Base-by-base conservation (phyloP, 2,329 filamentous ascomycete genomes). In the Neonectria magnoliae region DNA sequence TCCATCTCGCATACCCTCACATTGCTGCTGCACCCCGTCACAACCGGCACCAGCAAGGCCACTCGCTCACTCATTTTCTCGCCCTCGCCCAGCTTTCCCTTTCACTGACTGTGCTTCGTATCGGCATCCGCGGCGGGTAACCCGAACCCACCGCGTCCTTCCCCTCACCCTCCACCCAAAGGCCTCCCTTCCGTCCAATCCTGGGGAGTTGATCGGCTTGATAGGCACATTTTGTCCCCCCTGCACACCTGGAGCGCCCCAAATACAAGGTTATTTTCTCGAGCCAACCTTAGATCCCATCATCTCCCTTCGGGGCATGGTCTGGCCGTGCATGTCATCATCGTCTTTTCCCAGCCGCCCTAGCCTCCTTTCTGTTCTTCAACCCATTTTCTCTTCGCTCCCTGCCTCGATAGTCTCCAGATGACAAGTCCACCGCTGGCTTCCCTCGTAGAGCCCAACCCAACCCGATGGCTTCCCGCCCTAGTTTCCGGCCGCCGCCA, bases 261-360 rank as follows among this genome's bases (percentile, higher is more conserved):
- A 60, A 45, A 64, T 56, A 56, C 61, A 56, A 64, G 61, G 61
- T 64, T 60, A 50, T 60, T 64, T 64, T 29, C 45, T 52, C 60
- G 36, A 47, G 52, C 53, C 53, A 54, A 52, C 48, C 47, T 52
- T 62, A 51, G 48, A 53, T 60, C 33, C 33, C 57, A 51, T 51
- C 48, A 20, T 20, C 48, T 36, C 48, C 48, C 27, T 51, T 33
- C 47, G 27, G 27, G 48, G 18, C 48, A 51, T 33, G 29, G 10
- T 51, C 48, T 31, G 48, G n/a, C 27, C 5, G 36, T 13, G 27
- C 27, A 51, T 51, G 29, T 29, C 22, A 48, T 48, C 29, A 51
- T 51, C 48, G 29, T 51, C 27, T 51, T 16, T 20, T 50, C 25
- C 47, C 16, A 47, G 20, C 47, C 25, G 9, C 47, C 14, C 16